Evolutionary conservation across 78 protist genomes (phyloP).

Genomic region (Dictyostelium purpureum): DNA sequence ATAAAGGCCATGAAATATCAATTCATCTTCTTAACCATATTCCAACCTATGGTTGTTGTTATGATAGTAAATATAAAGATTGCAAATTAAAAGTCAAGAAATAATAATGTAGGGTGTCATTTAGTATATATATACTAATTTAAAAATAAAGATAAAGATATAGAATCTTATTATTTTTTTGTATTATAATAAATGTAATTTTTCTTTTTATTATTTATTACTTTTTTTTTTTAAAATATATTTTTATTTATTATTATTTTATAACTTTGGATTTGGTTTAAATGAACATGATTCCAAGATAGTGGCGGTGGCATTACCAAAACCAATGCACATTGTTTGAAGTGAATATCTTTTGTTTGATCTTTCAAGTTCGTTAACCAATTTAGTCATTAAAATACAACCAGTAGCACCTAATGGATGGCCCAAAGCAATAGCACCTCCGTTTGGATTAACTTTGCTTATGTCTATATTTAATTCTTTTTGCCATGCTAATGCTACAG

Average conservation of each 20-base stretch:
- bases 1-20: conserved; percentile 33
- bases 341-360: conserved; percentile 81
- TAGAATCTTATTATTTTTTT: not conserved
- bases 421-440: conserved; percentile 99
- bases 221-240: not conserved
- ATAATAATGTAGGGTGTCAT: too few species aligned
- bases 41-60: conserved; percentile 62
- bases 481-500: conserved; percentile 91
- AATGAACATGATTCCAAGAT: conserved; percentile 83
- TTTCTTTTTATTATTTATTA: not conserved
- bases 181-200: not conserved
- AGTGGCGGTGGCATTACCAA: conserved; percentile 89
- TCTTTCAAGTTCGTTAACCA: conserved; percentile 88
- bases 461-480: conserved; percentile 84
- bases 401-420: conserved; percentile 98
- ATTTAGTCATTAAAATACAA: conserved; percentile 84
- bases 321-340: conserved; percentile 91
- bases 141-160: not conserved
- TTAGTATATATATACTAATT: too few species aligned
- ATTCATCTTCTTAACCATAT: conserved; percentile 22
- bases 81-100: conserved; percentile 15
- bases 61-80: conserved; percentile 27
- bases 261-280: conserved; percentile 5
- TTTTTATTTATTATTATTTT: not conserved
- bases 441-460: conserved; percentile 91